Base-by-base conservation (phyloP, 2,329 filamentous ascomycete genomes). In the Sclerotinia trifoliorum region DNA sequence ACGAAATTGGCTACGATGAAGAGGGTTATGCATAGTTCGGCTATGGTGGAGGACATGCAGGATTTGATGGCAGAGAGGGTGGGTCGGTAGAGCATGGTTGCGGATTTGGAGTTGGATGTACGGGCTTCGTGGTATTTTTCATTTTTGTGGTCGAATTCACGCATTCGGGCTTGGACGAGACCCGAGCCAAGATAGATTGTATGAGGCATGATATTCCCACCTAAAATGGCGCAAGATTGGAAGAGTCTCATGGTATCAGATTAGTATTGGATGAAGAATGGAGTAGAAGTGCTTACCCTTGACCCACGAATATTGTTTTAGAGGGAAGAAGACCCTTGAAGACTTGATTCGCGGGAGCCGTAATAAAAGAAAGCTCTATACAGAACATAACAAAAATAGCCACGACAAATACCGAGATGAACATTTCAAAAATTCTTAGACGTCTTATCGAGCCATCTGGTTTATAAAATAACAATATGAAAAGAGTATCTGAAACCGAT, bases 1-100 rank as follows among this genome's bases (percentile, higher is more conserved):
- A 94, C 89, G 75, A 94, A 94, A 5, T 94, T 83, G 0, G 92
- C 91, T 76, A 94, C 92, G 0, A 90, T 90, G 77, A 93, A 92
- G 29, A 94, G 87, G 0, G 89, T 90, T 21, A 92, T 76, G 19
- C 85, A 81, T 10, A 93, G 80, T 76, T 94, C 91, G 29, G 85
- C 80, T 66, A 91, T 88, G 2, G 89, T 90, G 76, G 90, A 91
- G 68, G 86, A 89, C 75, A 93, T 84, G 70, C 88, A 93, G 71
- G 88, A 85, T 21, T 84, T 83, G 71, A 94, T 92, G 19, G 91
- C 90, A 5, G 83, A 80, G 3, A 91, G 81, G 0, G 90, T 91
- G 1, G 91, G 91, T 5, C 86, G 80, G 77, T 94, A 94, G 70
- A 87, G 84, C 2, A 81, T 80, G 72, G 85, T 83, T 71, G 70